Percentiles rank a stretch among this genome's conserved stretches.
Conservation (phyloP, 2,329 filamentous ascomycete genomes). For the Trichoderma polysporum region DNA sequence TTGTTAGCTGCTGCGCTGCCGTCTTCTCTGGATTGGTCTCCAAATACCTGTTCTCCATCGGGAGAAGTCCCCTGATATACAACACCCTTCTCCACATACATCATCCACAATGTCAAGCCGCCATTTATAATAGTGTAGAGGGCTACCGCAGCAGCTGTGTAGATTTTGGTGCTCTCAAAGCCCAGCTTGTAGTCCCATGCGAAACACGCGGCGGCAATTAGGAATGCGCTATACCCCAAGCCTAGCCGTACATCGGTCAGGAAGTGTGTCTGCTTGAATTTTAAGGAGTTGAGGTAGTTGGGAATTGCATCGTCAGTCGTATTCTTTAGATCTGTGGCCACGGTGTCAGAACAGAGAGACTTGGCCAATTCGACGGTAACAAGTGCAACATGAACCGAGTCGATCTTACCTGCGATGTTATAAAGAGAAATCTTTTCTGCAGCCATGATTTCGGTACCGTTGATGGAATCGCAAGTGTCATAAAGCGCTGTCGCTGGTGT, state of each 20-base stretch:
- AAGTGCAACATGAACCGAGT: not conserved
- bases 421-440: slow-evolving; percentile 63
- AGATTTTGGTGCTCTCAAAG: slow-evolving; percentile 81
- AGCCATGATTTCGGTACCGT: slow-evolving; percentile 32
- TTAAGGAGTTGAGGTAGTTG: slow-evolving; percentile 87
- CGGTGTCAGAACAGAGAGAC: not conserved
- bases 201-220: slow-evolving; percentile 80
- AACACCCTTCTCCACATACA: slow-evolving; percentile 74
- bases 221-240: slow-evolving; percentile 80
- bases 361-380: not conserved
- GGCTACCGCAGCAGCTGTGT: slow-evolving; percentile 75
- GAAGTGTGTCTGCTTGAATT: slow-evolving; percentile 77
- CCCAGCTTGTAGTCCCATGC: slow-evolving; percentile 88
- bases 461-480: not conserved
- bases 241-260: slow-evolving; percentile 79
- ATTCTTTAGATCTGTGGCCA: slow-evolving; percentile 80
- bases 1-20: slow-evolving; percentile 22
- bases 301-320: slow-evolving; percentile 92
- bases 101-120: slow-evolving; percentile 79
- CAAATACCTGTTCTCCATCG: slow-evolving; percentile 62
- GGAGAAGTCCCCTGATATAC: slow-evolving; percentile 74
- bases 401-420: slow-evolving; percentile 60
- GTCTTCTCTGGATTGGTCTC: not conserved
- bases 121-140: slow-evolving; percentile 79
- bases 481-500: not conserved